Evolutionary conservation across 192 early-diverging fungal species (phyloP).

Genomic region (Irineochytrium annulatum): DNA sequence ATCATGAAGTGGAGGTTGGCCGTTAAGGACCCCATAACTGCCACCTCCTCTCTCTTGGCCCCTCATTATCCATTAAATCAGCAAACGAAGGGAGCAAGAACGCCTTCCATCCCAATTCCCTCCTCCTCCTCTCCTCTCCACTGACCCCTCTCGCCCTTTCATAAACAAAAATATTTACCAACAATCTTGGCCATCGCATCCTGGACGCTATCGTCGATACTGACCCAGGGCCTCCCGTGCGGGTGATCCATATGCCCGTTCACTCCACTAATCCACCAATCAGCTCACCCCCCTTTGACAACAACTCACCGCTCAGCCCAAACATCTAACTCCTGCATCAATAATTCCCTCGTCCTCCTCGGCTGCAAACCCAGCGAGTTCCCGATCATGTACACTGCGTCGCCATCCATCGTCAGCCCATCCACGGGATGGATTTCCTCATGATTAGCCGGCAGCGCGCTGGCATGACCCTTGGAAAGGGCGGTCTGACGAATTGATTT

Average conservation of each 20-base stretch:
- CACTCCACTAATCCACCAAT: conserved; percentile 59
- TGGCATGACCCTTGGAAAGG: background rate
- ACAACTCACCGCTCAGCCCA: conserved; percentile 67
- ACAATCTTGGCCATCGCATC: conserved; percentile 74
- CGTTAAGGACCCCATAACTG: conserved; percentile 91
- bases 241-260: conserved; percentile 84
- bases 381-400: conserved; percentile 78
- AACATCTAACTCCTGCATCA: conserved; percentile 87
- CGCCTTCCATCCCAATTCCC: background rate
- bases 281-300: background rate
- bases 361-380: conserved; percentile 93
- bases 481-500: background rate
- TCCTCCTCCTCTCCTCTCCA: no score
- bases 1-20: conserved; percentile 87
- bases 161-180: conserved; percentile 37
- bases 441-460: background rate
- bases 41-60: conserved; percentile 71
- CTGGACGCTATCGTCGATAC: conserved; percentile 72
- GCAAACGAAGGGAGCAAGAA: background rate
- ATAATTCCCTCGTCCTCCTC: conserved; percentile 50
- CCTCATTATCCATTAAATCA: conserved; percentile 36
- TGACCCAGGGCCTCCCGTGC: conserved; percentile 79
- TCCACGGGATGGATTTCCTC: conserved; percentile 11
- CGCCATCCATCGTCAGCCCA: conserved; percentile 8
- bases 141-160: no score